These are phyloP conservation scores for Tulasnella sp. DNA, from an alignment of 768 basidiomycete genomes.

Conservation along the genomic window DNA sequence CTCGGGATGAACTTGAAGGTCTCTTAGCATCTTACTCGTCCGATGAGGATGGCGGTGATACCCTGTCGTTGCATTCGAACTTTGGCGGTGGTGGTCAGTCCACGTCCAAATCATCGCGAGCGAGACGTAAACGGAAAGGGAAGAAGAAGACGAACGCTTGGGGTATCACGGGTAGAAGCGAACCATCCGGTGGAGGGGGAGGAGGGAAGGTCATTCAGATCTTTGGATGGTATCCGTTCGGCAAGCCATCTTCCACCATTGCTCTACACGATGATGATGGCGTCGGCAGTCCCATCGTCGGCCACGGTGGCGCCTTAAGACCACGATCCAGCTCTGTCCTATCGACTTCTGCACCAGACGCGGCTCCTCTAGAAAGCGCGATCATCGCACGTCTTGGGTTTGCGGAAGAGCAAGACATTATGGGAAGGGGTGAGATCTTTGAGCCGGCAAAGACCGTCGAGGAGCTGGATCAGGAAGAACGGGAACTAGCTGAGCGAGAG, in stretches of 20 bases:
- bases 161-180: conserved; percentile 1
- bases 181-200: not conserved
- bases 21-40: not conserved
- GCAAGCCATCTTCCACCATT: too few species aligned
- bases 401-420: not conserved
- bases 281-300: too few species aligned
- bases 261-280: too few species aligned
- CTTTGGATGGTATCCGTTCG: conserved; percentile 12
- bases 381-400: not conserved
- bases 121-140: not conserved
- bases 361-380: not conserved
- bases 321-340: not conserved
- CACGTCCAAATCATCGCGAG: too few species aligned
- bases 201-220: not conserved
- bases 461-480: not conserved
- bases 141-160: conserved; percentile 4
- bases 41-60: conserved; percentile 5
- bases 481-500: not conserved
- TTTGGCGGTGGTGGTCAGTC: not conserved
- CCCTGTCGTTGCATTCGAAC: conserved; percentile 8
- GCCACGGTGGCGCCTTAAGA: too few species aligned
- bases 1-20: conserved; percentile 10
- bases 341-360: not conserved
- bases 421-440: not conserved
- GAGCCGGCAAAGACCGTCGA: not conserved